phyloP scores from a whole-genome alignment of 108 stramenopile species.

The Pseudonitzschia multistriata region DNA sequence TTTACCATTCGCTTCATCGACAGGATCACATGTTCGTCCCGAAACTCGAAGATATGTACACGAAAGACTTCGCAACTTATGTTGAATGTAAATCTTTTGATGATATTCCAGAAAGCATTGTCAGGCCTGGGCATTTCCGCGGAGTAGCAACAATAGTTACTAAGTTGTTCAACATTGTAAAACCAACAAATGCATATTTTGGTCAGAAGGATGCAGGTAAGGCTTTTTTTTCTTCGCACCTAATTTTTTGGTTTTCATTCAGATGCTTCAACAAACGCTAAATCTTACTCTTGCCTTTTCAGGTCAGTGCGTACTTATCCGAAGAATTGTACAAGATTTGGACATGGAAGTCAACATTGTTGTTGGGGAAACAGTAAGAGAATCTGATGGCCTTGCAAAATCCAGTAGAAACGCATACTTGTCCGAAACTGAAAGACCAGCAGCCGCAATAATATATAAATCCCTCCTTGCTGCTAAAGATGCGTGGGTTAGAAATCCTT shows the following conservation, averaged over 20 bases:
- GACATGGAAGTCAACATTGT: slow-evolving; percentile 76
- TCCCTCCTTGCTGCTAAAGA: slow-evolving; percentile 66
- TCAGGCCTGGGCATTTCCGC: slow-evolving; percentile 92
- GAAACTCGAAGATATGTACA: slow-evolving; percentile 65
- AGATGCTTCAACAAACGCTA: not conserved
- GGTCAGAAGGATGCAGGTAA: slow-evolving; percentile 95
- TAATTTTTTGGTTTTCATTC: not conserved
- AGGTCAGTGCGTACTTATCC: slow-evolving; percentile 88
- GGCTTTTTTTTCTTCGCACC: not conserved
- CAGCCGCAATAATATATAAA: slow-evolving; percentile 80
- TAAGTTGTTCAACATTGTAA: slow-evolving; percentile 96
- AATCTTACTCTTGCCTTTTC: not conserved
- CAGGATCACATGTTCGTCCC: slow-evolving; percentile 84
- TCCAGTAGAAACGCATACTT: slow-evolving; percentile 96
- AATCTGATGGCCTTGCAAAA: slow-evolving; percentile 93
- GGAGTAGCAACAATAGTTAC: slow-evolving; percentile 98
- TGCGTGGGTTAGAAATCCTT: slow-evolving; percentile 25
- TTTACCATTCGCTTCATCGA: not conserved
- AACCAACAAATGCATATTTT: slow-evolving; percentile 91
- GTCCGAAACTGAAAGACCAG: slow-evolving; percentile 63
- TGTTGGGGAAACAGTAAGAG: slow-evolving; percentile 80
- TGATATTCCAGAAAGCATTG: slow-evolving; percentile 71
- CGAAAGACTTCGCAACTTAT: slow-evolving; percentile 66
- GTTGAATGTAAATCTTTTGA: slow-evolving; percentile 81
- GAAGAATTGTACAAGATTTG: slow-evolving; percentile 83